phyloP scores from a whole-genome alignment of 495 filamentous ascomycete genomes.

The Tuber indicum region DNA sequence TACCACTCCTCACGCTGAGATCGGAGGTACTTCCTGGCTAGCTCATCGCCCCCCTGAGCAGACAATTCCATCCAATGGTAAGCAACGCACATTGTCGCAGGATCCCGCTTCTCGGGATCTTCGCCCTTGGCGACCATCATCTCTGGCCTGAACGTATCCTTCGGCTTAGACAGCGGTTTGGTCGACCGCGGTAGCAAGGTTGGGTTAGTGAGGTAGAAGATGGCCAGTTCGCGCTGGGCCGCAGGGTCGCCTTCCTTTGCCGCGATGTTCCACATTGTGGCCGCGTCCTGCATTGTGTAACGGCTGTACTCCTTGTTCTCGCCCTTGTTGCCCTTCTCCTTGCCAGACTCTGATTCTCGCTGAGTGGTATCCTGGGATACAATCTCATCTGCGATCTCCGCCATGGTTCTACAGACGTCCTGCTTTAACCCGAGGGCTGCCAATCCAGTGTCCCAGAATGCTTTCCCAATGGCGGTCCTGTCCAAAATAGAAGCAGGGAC shows the following conservation, averaged over 20 bases:
- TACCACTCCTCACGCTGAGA: constrained; percentile 52
- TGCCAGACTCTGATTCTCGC: constrained; percentile 40
- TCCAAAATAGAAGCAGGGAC: constrained; percentile 74
- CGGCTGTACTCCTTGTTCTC: constrained; percentile 45
- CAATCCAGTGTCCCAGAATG: constrained; percentile 88
- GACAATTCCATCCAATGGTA: constrained; percentile 98
- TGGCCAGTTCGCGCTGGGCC: constrained; percentile 89
- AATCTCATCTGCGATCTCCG: constrained; percentile 75
- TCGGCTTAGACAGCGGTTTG: constrained; percentile 72
- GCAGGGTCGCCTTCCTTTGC: constrained; percentile 88
- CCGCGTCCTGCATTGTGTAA: constrained; percentile 75
- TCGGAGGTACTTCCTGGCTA: constrained; percentile 77
- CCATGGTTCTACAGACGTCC: constrained; percentile 80
- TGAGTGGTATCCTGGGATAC: constrained; percentile 53
- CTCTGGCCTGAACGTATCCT: constrained; percentile 86
- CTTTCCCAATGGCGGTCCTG: constrained; percentile 78
- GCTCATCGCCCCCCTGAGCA: constrained; percentile 74
- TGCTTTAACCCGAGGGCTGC: constrained; percentile 84
- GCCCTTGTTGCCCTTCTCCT: constrained; percentile 32
- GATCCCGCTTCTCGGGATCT: constrained; percentile 63
- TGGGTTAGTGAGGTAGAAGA: constrained; percentile 89
- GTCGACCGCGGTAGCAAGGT: constrained; percentile 79
- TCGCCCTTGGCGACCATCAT: constrained; percentile 67
- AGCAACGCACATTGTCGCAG: constrained; percentile 88
- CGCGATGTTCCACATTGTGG: constrained; percentile 86